Percentiles rank a stretch among this genome's conserved stretches.
Evolutionary conservation across 1,139 yeast genomes (phyloP).

Genomic region (Scheffersomyces illinoinensis): DNA sequence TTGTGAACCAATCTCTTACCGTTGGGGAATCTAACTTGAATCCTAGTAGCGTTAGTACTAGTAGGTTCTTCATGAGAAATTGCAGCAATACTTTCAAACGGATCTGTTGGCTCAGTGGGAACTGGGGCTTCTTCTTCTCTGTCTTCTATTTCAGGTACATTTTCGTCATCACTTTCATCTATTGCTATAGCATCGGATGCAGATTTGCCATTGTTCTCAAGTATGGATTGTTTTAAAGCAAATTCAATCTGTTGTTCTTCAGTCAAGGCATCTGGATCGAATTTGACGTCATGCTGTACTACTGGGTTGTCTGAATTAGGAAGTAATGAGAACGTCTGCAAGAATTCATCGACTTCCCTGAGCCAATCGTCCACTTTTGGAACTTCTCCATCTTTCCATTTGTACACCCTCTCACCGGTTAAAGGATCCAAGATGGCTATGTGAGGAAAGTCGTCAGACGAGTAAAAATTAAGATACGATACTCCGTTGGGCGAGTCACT

Average conservation of each 20-base stretch:
- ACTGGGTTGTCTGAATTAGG: slow-evolving; percentile 71
- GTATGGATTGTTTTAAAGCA: slow-evolving; percentile 71
- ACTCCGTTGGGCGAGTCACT: slow-evolving; percentile 73
- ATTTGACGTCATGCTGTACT: slow-evolving; percentile 51
- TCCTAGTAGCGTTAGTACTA: slow-evolving; percentile 65
- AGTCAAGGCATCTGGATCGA: slow-evolving; percentile 63
- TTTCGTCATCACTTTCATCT: slow-evolving; percentile 15
- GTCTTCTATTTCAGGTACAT: not conserved
- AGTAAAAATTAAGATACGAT: slow-evolving; percentile 70
- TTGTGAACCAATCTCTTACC: slow-evolving; percentile 83
- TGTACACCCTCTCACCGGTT: slow-evolving; percentile 84
- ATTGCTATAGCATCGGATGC: slow-evolving; percentile 31
- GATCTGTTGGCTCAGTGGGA: slow-evolving; percentile 11
- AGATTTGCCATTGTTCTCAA: slow-evolving; percentile 20
- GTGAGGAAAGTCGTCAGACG: slow-evolving; percentile 71
- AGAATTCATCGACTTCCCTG: slow-evolving; percentile 58
- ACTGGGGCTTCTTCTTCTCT: slow-evolving; percentile 6
- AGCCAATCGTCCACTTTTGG: slow-evolving; percentile 63
- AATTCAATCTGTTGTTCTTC: slow-evolving; percentile 85
- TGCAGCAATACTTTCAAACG: slow-evolving; percentile 49
- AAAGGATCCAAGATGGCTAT: slow-evolving; percentile 91
- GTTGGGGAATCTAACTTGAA: slow-evolving; percentile 85
- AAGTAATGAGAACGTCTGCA: slow-evolving; percentile 64
- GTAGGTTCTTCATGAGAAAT: slow-evolving; percentile 61
- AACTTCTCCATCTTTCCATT: slow-evolving; percentile 63